These are phyloP conservation scores for Cryphonectria carpinicola DNA, from an alignment of 2,329 filamentous ascomycete species.

Conservation along the genomic window DNA sequence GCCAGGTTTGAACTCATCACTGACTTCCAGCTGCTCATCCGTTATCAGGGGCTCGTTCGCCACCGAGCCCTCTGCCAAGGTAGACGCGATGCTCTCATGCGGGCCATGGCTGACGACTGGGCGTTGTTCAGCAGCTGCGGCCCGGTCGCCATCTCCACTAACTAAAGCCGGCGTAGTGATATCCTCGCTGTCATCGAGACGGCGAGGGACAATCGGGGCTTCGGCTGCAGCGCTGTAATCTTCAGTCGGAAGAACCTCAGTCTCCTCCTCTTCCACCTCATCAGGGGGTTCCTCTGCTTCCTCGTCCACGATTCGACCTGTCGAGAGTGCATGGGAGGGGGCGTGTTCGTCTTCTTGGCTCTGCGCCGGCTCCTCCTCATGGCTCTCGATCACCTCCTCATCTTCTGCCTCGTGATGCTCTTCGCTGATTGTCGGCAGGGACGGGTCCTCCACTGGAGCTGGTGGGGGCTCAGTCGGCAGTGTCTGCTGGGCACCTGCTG, in stretches of 20 bases:
- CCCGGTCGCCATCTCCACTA: background rate
- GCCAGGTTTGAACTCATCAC: slow-evolving; percentile 26
- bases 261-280: background rate
- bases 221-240: background rate
- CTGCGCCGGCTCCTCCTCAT: background rate
- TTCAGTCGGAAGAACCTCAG: background rate
- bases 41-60: slow-evolving; percentile 19
- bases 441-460: slow-evolving; percentile 10
- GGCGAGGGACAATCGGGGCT: slow-evolving; percentile 1
- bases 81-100: background rate
- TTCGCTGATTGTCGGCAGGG: background rate
- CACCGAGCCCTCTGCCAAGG: background rate
- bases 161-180: background rate
- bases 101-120: background rate
- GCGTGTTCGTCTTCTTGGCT: background rate
- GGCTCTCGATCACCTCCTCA: background rate
- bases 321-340: background rate
- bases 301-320: background rate
- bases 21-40: slow-evolving; percentile 24
- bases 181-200: slow-evolving; percentile 7
- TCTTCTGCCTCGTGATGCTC: background rate
- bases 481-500: background rate
- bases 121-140: background rate
- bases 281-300: background rate
- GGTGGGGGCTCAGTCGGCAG: background rate